Evolutionary conservation across 176 grass and related monocot genomes (phyloP), one percentile per base, ranked within the genome.

Genomic region (Oryza coarctata): DNA sequence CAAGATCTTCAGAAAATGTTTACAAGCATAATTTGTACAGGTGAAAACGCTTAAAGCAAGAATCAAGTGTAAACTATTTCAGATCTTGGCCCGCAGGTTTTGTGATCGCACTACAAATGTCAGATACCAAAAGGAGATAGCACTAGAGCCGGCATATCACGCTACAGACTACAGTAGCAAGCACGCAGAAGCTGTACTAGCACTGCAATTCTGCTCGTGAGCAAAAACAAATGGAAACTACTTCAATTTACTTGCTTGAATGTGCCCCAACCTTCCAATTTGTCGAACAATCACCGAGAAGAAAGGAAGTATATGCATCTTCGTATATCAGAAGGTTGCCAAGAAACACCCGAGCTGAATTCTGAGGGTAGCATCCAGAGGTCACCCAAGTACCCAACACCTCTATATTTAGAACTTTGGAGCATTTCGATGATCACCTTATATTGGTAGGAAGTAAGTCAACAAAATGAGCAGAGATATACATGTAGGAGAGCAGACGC

Each of bases 51-150:
- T 22, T 9, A 28, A 68, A 57, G 33, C 81, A 85, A 50, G 25
- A 81, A 65, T 76, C 32, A 41, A 65, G 55, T 76, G 3, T 71
- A 41, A 55, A 50, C 70, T 69, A 70, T 58, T 62, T 70, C 77
- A 65, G 26, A 25, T 85, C 15, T 82, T 57, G 38, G 20, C 65
- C 72, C 57, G 65, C 65, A 57, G 30, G 64, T 65, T 65, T 41
- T 73, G 6, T 39, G 12, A 73, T 66, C 8, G 41, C 57, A 28
- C 33, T 44, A 66, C 77, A 77, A 76, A 65, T 12, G 18, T 40
- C 5, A 0, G 70, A 65, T 81, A 40, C 50, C 50, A 85, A 38
- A 83, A 60, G 22, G 9, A 73, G 72, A 79, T 55, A 71, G 41
- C 70, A 85, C 5, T 63, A 61, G 23, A 25, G 13, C n/a, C n/a